Conservation (phyloP, 2,329 filamentous ascomycete species). For the Blastomyces parvus region DNA sequence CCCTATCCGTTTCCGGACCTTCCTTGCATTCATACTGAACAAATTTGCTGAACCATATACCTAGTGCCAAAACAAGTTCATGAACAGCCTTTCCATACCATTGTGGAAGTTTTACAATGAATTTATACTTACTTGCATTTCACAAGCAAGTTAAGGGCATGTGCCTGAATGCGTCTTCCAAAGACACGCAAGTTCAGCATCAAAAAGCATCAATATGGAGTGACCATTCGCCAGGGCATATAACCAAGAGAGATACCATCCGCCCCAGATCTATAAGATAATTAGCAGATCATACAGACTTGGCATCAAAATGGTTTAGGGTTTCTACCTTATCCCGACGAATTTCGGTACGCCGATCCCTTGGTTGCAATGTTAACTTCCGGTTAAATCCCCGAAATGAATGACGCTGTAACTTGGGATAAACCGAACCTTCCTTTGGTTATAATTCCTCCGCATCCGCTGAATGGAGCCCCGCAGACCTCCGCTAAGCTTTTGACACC, state of each 20-base stretch:
- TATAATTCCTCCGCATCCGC: background rate
- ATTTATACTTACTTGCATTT: background rate
- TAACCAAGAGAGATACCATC: background rate
- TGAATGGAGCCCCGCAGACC: background rate
- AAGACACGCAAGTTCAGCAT: background rate
- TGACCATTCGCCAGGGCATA: background rate
- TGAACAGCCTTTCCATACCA: background rate
- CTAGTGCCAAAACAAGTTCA: background rate
- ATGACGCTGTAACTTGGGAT: background rate
- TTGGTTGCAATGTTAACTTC: background rate
- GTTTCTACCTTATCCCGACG: background rate
- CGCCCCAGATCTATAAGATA: background rate
- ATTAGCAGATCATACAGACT: background rate
- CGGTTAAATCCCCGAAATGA: background rate
- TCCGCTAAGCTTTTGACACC: too few species aligned
- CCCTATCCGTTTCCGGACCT: background rate
- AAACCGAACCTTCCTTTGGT: background rate
- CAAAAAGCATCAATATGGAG: background rate
- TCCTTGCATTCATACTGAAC: background rate
- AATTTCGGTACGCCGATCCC: background rate
- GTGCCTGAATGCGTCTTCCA: background rate
- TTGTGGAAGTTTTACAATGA: background rate
- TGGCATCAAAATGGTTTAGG: background rate
- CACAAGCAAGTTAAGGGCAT: background rate
- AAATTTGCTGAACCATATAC: background rate